A percentile compares a stretch with the other conserved stretches of the same genome.
Conservation (phyloP, 345 rosid genomes). For the Cardamine occulta region DNA sequence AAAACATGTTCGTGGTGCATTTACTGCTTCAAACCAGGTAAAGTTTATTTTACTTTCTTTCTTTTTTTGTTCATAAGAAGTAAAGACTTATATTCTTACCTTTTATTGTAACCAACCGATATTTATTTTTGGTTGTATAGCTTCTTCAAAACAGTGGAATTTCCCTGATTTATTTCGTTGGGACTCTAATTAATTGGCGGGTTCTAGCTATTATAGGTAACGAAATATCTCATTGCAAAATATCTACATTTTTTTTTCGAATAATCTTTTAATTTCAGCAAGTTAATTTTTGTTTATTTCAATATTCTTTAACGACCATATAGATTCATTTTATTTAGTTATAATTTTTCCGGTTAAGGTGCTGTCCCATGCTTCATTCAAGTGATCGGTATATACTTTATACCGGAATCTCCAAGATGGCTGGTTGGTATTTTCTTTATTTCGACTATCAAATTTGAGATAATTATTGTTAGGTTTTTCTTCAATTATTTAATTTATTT, state of each 20-base stretch:
- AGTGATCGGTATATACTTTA: conserved; percentile 45
- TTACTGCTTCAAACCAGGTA: conserved; percentile 40
- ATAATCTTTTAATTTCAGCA: background rate
- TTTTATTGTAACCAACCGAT: background rate
- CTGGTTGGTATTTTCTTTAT: conserved; percentile 43
- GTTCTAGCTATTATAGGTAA: conserved; percentile 45
- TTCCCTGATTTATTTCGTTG: conserved; percentile 41
- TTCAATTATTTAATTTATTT: background rate
- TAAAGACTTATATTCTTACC: too few species aligned
- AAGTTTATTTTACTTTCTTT: background rate
- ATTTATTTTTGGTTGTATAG: conserved; percentile 14
- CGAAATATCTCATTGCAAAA: background rate
- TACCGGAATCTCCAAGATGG: conserved; percentile 66
- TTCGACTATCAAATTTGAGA: background rate
- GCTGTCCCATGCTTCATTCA: conserved; percentile 47
- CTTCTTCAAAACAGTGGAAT: conserved; percentile 40
- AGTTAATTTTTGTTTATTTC: conserved; percentile 42
- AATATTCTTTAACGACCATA: conserved; percentile 10
- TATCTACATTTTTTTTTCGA: background rate
- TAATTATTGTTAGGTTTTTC: background rate
- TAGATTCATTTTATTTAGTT: background rate
- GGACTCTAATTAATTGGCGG: conserved; percentile 45
- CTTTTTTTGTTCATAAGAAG: background rate
- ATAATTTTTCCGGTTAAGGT: conserved; percentile 22
- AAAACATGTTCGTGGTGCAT: conserved; percentile 51